Evolutionary conservation across 1,284 basidiomycete genomes (phyloP), one percentile per base, ranked within the genome.

Genomic region (Rhodotorula sp.): DNA sequence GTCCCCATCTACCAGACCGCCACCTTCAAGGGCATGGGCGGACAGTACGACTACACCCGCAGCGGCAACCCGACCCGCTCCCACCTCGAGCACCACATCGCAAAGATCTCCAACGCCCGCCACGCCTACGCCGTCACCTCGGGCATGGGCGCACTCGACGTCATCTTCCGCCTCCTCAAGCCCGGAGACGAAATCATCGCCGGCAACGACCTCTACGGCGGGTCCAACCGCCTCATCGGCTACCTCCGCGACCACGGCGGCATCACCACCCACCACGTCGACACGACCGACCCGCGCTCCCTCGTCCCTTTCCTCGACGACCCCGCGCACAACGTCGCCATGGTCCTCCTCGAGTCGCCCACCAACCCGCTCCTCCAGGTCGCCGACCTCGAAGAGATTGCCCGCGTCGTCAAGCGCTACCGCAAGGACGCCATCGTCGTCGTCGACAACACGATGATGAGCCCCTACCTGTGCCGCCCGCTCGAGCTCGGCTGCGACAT

Each of bases 391-490:
- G 89, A 89, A 16, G 85, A 85, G 42, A 92, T 97, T 76, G 88
- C 89, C 73, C 86, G 87, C 64, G 85, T 91, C 76, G 91, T 96
- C 74, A 92, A 94, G 80, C 88, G 89, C 77, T 86, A 87, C 56
- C 89, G 90, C 25, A 91, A 74, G 25, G 86, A 90, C 77, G 93
- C 93, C 1, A 81, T 96, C 77, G 84, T 97, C 72, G 92, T 97
- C 45, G 93, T 95, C 41, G 97, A 99, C 83, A 99, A 99, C 82
- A 99, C 97, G 74, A 99, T 99, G 97, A 97, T 99, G 95, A 97
- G 94, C 79, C 97, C 97, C 16, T 99, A 98, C 82, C 86, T 99
- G 25, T 95, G 97, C 83, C 86, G 95, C 66, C 97, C 97, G 3
- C 87, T 99, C 64, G 93, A 98, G 80, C 90, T 97, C 72, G 97